These are phyloP conservation scores for Ophiostoma sp. DNA, from an alignment of 2,329 filamentous ascomycete species.

Conservation along the genomic window DNA sequence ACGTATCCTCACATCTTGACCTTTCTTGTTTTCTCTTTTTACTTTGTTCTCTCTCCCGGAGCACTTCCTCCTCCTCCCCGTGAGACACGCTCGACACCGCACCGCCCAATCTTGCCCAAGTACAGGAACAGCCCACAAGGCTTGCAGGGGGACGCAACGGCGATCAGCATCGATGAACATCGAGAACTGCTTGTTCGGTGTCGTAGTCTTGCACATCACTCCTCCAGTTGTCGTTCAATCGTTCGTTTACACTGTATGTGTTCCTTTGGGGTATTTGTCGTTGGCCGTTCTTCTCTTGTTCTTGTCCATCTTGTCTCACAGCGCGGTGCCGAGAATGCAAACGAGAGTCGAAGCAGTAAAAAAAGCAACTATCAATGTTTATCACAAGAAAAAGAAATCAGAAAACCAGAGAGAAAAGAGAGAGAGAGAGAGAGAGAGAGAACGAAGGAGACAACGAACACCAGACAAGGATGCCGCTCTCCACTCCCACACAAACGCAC, in stretches of 20 bases:
- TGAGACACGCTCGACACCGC: background rate
- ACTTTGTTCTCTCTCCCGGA: background rate
- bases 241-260: background rate
- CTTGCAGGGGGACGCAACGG: constrained; percentile 6
- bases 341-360: constrained; percentile 1
- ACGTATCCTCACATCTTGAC: background rate
- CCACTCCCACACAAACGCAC: constrained; percentile 3
- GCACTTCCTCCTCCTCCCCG: constrained; percentile 2
- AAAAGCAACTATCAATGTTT: background rate
- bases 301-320: background rate
- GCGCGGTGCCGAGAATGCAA: constrained; percentile 8
- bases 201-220: background rate
- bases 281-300: background rate
- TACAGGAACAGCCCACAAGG: background rate
- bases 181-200: background rate
- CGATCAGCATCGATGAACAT: background rate
- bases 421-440: too few species aligned
- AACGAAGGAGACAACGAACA: background rate
- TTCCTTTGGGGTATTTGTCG: background rate
- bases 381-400: background rate
- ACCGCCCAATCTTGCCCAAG: background rate
- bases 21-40: background rate
- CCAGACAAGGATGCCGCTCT: background rate
- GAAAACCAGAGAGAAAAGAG: background rate
- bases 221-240: background rate